phyloP scores from a whole-genome alignment of 352 stramenopile genomes.

The Globisporangium nagaii region DNA sequence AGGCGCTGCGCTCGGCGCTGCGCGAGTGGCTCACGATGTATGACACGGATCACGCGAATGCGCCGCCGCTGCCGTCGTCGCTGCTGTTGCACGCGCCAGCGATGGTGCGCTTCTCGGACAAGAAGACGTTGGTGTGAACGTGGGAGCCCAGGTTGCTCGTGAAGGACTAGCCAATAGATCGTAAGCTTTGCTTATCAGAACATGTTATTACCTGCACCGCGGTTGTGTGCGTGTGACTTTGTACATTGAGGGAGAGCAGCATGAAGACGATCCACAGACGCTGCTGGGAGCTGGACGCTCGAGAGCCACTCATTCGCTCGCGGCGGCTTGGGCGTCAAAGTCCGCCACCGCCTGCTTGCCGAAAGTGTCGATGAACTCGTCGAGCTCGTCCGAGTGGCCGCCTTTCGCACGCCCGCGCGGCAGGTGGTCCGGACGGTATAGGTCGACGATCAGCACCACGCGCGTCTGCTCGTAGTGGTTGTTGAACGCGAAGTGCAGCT shows the following conservation, averaged over 20 bases:
- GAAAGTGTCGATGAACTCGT: conserved; percentile 87
- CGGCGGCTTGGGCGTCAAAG: not conserved
- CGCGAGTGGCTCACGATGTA: conserved; percentile 80
- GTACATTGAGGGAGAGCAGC: too few species aligned
- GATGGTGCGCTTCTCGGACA: conserved; percentile 31
- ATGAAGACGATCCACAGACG: too few species aligned
- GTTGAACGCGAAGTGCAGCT: conserved; percentile 88
- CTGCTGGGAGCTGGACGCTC: too few species aligned
- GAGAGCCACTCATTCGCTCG: too few species aligned
- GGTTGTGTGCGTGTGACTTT: too few species aligned
- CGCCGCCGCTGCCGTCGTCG: conserved; percentile 36
- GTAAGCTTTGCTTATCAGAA: too few species aligned
- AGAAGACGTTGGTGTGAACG: conserved; percentile 3
- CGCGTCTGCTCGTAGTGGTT: conserved; percentile 55
- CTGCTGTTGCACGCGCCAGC: conserved; percentile 73
- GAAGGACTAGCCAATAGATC: too few species aligned
- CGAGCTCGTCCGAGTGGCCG: conserved; percentile 84
- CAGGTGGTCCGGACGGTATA: conserved; percentile 79
- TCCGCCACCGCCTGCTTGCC: conserved; percentile 37
- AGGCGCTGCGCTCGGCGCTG: conserved; percentile 40
- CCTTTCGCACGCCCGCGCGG: conserved; percentile 73
- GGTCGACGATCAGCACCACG: conserved; percentile 84
- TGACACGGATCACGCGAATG: conserved; percentile 31
- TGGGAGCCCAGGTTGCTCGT: too few species aligned
- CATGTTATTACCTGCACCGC: too few species aligned